phyloP scores from a whole-genome alignment of 2,329 filamentous ascomycete species.

The Claviceps sp. region DNA sequence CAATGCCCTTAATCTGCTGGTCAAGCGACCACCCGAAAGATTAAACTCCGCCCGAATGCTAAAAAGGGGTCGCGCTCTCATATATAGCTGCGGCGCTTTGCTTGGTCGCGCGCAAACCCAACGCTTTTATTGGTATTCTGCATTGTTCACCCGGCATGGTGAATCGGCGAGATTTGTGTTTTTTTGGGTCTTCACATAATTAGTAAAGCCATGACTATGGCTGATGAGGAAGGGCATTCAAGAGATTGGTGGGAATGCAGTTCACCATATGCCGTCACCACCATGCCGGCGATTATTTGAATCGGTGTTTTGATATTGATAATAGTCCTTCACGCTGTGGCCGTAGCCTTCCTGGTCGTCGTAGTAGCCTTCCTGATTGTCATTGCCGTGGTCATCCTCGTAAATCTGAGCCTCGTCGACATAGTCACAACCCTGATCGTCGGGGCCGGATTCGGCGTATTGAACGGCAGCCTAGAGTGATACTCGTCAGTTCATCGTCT shows the following conservation, averaged over 20 bases:
- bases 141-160: conserved; percentile 1
- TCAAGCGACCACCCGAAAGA: conserved; percentile 13
- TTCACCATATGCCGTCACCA: conserved; percentile 31
- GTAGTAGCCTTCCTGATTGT: conserved; percentile 24
- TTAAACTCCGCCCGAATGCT: conserved; percentile 24
- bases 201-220: background rate
- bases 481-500: conserved; percentile 2
- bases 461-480: conserved; percentile 26
- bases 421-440: conserved; percentile 31
- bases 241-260: background rate
- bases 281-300: conserved; percentile 22
- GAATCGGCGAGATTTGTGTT: background rate
- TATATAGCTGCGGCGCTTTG: conserved; percentile 8
- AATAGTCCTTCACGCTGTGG: conserved; percentile 27
- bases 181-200: conserved; percentile 7
- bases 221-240: conserved; percentile 4
- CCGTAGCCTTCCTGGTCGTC: conserved; percentile 25
- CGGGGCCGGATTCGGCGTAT: conserved; percentile 30
- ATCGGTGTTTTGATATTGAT: conserved; percentile 22
- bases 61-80: conserved; percentile 12
- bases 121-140: conserved; percentile 6
- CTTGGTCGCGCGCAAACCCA: background rate
- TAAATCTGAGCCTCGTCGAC: conserved; percentile 40
- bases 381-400: conserved; percentile 35
- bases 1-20: conserved; percentile 10